Percentiles rank a stretch among this genome's conserved stretches.
Evolutionary conservation across 495 filamentous ascomycete genomes (phyloP).

Genomic region (Schizothecium vesticola): DNA sequence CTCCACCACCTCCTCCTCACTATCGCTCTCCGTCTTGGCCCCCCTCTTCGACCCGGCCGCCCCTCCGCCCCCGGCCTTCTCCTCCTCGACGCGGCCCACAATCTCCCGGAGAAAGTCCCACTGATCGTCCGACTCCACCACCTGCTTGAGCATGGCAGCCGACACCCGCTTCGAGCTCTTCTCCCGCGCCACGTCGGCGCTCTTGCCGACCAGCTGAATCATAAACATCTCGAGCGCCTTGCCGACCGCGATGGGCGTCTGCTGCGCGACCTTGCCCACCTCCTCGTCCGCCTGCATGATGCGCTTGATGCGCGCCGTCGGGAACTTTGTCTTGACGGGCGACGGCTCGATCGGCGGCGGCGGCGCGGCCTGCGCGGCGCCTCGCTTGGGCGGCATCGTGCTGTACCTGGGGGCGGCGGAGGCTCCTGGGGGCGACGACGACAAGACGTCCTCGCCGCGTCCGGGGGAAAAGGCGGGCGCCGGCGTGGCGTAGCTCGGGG

Average conservation of each 20-base stretch:
- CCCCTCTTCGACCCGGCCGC: conserved; percentile 10
- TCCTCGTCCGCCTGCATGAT: conserved; percentile 99
- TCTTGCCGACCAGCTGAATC: conserved; percentile 84
- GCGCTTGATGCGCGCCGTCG: conserved; percentile 94
- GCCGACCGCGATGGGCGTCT: conserved; percentile 88
- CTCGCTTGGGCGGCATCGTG: conserved; percentile 42
- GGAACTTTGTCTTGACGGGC: conserved; percentile 91
- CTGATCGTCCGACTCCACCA: conserved; percentile 76
- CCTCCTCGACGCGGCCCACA: conserved; percentile 71
- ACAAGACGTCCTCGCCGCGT: background rate
- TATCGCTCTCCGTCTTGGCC: conserved; percentile 39
- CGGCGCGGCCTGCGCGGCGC: conserved; percentile 22
- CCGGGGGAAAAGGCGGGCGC: conserved; percentile 1
- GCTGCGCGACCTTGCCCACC: conserved; percentile 96
- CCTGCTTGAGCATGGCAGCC: conserved; percentile 83
- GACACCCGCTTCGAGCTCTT: conserved; percentile 85
- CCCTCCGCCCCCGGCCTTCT: conserved; percentile 29
- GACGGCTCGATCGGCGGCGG: conserved; percentile 45
- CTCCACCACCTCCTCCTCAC: conserved; percentile 37
- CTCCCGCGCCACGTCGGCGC: conserved; percentile 73
- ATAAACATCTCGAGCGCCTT: conserved; percentile 97
- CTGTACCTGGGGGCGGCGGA: background rate
- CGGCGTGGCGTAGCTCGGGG: background rate
- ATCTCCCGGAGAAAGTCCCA: conserved; percentile 94
- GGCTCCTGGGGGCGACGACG: background rate